Conservation (phyloP, 208 protist genomes). For the Phytomonas sp. region DNA sequence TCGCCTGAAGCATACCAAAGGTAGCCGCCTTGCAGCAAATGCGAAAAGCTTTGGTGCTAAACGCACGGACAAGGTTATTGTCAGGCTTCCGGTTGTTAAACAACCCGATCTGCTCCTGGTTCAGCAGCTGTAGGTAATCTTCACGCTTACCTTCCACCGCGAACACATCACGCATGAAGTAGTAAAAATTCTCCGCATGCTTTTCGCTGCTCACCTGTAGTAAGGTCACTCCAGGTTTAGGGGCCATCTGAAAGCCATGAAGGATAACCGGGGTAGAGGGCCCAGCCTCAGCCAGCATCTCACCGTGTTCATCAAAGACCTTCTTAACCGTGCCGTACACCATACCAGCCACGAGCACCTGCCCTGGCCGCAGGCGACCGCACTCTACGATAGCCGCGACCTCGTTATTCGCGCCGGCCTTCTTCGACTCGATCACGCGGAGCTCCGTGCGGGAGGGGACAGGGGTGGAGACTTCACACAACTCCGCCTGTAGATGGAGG, state of each 20-base stretch:
- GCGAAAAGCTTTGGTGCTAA: constrained; percentile 60
- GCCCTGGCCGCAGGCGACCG: constrained; percentile 51
- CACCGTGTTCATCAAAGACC: constrained; percentile 60
- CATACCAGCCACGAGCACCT: constrained; percentile 72
- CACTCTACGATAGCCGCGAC: constrained; percentile 78
- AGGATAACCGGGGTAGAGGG: constrained; percentile 71
- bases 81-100: constrained; percentile 79
- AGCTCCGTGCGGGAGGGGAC: constrained; percentile 70
- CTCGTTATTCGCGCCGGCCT: background rate
- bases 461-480: constrained; percentile 81
- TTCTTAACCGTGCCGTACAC: constrained; percentile 63
- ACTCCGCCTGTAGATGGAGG: constrained; percentile 81
- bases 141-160: constrained; percentile 63
- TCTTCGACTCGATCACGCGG: constrained; percentile 86
- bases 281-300: constrained; percentile 40
- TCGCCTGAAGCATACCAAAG: constrained; percentile 86
- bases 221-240: constrained; percentile 75
- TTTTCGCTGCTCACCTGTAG: constrained; percentile 80
- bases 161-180: constrained; percentile 86
- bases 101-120: constrained; percentile 61
- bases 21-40: constrained; percentile 76
- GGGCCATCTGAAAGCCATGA: constrained; percentile 68
- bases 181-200: constrained; percentile 83
- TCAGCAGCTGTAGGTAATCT: constrained; percentile 74
- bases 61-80: constrained; percentile 74